Conservation (phyloP, 1,284 basidiomycete genomes). For the Moesziomyces sp. region DNA sequence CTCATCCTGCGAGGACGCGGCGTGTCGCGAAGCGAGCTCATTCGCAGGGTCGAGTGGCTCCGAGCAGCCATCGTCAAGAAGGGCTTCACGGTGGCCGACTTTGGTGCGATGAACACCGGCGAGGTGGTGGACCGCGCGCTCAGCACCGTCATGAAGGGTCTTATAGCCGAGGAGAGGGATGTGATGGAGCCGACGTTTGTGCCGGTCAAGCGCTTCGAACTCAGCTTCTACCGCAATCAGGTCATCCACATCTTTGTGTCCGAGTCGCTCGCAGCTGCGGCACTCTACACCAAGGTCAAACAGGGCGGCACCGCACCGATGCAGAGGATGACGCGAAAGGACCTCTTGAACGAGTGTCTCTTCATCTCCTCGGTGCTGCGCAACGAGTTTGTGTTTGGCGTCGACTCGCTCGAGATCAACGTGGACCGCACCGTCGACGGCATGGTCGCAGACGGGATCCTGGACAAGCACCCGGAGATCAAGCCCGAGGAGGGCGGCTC, state of each 20-base stretch:
- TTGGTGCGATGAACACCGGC: conserved; percentile 57
- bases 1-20: conserved; percentile 68
- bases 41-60: conserved; percentile 66
- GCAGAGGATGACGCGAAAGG: conserved; percentile 62
- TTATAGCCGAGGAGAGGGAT: conserved; percentile 64
- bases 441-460: conserved; percentile 43
- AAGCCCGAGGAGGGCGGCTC: conserved; percentile 37
- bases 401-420: conserved; percentile 65
- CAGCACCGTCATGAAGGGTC: conserved; percentile 63
- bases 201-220: conserved; percentile 67
- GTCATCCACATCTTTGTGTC: conserved; percentile 65
- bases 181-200: conserved; percentile 68
- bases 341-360: conserved; percentile 56
- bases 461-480: conserved; percentile 34
- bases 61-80: conserved; percentile 60
- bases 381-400: conserved; percentile 68
- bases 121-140: conserved; percentile 67
- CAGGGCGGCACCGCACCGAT: conserved; percentile 64
- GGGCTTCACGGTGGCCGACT: conserved; percentile 68
- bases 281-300: conserved; percentile 68
- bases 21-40: conserved; percentile 66
- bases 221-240: conserved; percentile 69
- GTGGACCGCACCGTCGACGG: conserved; percentile 56
- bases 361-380: conserved; percentile 67
- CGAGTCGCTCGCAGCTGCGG: conserved; percentile 55